Base-by-base conservation (phyloP, 192 early-diverging fungal species). In the Backusella macrospora region DNA sequence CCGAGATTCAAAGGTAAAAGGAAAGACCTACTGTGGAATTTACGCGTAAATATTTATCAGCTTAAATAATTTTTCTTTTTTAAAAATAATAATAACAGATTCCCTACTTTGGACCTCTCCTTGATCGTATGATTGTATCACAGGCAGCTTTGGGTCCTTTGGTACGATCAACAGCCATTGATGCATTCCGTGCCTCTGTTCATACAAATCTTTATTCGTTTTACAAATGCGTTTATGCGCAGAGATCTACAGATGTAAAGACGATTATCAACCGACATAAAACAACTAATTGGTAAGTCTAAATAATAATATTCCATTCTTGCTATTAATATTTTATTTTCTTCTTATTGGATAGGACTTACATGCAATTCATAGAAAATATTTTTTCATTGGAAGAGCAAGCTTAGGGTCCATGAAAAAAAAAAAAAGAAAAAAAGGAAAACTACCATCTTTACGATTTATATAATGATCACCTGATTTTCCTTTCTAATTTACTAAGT, bases 101-200 rank as follows among this genome's bases (percentile, higher is more conserved):
- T 29, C 88, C 90, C 4, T 81, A 86, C 4, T 98, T 98, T 86
- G 98, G 98, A 0, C 96, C 96, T 6, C 78, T 99, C 16, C 83
- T 92, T 21, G 84, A 91, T 76, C 89, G 90, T 13, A 91, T 91
- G 88, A 86, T 97, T 2, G 89, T 97, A 8, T 92, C 91, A 0
- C 86, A 91, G 49, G 81, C 85, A 18, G 82, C 88, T 0, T 83
- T 99, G 14, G 93, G 94, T 0, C 84, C 88, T 16, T 80, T 97
- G 2, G 94, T 96, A 1, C 82, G 96, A 38, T 82, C 87, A 34
- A 96, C 96, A 1, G 95, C 95, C 3, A 87, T 97, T 40, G 87
- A 93, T 74, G 96, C 94, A 42, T 83, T 78, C 65, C 78, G 84
- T 7, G 80, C 80, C n/a, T 73, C 73, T 47, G 71, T 81, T 14